Percentiles rank a stretch among this genome's conserved stretches.
Conservation (phyloP, 768 basidiomycete genomes). For the Brasilioporus rufonigricans region DNA sequence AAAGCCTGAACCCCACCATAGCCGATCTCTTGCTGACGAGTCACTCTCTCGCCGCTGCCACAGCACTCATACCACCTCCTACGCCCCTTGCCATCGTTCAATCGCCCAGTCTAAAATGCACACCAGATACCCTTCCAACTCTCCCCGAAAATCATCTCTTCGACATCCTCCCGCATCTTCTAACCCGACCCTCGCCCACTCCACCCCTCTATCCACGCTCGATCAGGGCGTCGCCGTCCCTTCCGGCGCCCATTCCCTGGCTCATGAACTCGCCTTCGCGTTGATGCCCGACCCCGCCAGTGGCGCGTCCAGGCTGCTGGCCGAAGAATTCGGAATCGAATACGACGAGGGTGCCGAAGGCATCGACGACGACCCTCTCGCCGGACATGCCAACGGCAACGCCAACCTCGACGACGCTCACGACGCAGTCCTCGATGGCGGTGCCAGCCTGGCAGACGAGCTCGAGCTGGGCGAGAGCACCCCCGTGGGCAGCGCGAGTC, state of each 20-base stretch:
- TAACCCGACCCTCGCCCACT: slow-evolving; percentile 18
- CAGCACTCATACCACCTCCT: slow-evolving; percentile 11
- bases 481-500: slow-evolving; percentile 15
- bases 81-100: not conserved
- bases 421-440: slow-evolving; percentile 25
- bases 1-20: not conserved
- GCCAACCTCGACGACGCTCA: slow-evolving; percentile 30
- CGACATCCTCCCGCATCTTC: slow-evolving; percentile 28
- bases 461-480: slow-evolving; percentile 36
- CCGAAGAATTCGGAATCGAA: slow-evolving; percentile 88
- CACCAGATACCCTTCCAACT: slow-evolving; percentile 24
- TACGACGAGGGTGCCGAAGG: slow-evolving; percentile 87
- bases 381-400: slow-evolving; percentile 26
- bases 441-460: slow-evolving; percentile 45
- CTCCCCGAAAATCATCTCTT: slow-evolving; percentile 27
- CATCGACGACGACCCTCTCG: slow-evolving; percentile 45
- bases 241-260: slow-evolving; percentile 58
- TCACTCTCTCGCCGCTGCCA: slow-evolving; percentile 7
- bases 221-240: slow-evolving; percentile 31
- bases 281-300: slow-evolving; percentile 84
- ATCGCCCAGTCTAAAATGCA: slow-evolving; percentile 20
- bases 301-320: slow-evolving; percentile 67
- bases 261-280: slow-evolving; percentile 84
- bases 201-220: slow-evolving; percentile 31
- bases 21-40: slow-evolving; percentile 11